Base-by-base conservation (phyloP, 352 stramenopile species). In the Globisporangium nodosum region DNA sequence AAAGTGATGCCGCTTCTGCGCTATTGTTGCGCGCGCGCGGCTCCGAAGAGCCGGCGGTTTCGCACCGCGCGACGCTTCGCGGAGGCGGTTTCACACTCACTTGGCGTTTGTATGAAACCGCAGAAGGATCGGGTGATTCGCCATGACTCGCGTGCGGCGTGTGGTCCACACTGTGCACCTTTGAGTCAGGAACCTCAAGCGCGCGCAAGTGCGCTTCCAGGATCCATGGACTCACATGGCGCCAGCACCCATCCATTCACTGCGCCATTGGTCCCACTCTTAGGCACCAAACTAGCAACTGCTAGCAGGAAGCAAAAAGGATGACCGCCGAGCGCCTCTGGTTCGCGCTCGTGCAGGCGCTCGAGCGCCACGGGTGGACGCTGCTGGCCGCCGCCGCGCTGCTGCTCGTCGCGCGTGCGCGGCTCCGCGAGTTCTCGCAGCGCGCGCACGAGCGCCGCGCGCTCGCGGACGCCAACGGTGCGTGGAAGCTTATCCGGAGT, bases 311-410 rank as follows among this genome's bases (percentile, higher is more conserved):
- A 47, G 15, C 2, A 35, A 3, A 1, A 15, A 45, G 11, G 12
- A 64, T 64, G 58, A 42, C 58, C 58, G 27, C 48, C 21, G 43
- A 52, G 24, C 51, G 24, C 20, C 58, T 64, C 33, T 83, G 73
- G 76, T 16, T 58, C 51, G 37, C 53, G 21, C 46, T 69, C 52
- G 61, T 72, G 35, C 43, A 46, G 33, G 21, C 65, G 49, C 53
- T 90, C 5, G 81, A 88, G 65, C 52, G 57, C 2, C 63, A 88
- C 54, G 81, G 78, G 31, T 88, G 76, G 78, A 73, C 69, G 59
- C 54, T 88, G 49, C 64, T 90, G 30, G 50, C 60, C 46, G 49
- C 50, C 0, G 37, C 61, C 7, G 49, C 78, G 20, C 49, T 80
- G 15, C 45, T 76, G 11, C 65, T 71, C 53, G 33, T 75, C 30